Base-by-base conservation (phyloP, 176 grass and related monocot species). In the Cenchrus purpureus region DNA sequence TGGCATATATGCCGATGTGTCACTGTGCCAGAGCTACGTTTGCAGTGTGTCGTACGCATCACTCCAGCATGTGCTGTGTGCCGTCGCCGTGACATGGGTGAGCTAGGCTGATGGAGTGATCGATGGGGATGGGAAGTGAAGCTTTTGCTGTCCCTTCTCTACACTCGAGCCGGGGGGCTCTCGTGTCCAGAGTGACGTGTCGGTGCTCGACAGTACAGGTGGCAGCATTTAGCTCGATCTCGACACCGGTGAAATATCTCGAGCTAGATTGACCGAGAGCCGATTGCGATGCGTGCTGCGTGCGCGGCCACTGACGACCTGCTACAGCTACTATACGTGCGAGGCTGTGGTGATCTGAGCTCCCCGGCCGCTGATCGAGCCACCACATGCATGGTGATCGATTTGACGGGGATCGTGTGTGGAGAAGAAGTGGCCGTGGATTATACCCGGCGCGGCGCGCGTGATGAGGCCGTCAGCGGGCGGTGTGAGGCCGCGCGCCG, bases 401-500 rank as follows among this genome's bases (percentile, higher is more conserved):
- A 71, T 43, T 68, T 68, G 65, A 67, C 65, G 13, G 13, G 7
- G 51, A 53, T 53, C 4, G 12, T 44, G 45, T 46, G 3, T 53
- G 13, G 0, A 15, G 11, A 4, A 15, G 37, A 40, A 14, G 51
- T 53, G 51, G 3, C 16, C 54, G 54, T 7, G 12, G 32, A 68
- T 68, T 68, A 37, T 43, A 10, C 45, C 10, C 58, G 58, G 20
- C 57, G 57, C 57, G 57, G n/a, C n/a, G n/a, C 58, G 58, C 37
- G 37, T 40, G 37, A 40, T 61, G 58, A 61, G 58, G 58, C 20
- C 58, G 58, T n/a, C 58, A 6, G 62, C 67, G 17, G 19, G 2
- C 29, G 63, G 4, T 7, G 71, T 87, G 88, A 90, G 79, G 88
- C 16, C 59, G 67, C 72, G 73, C 57, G 46, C 1, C 6, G 40